These are phyloP conservation scores for Dendrobium nobile DNA, from an alignment of 106 monocot genomes.

Conservation along the genomic window DNA sequence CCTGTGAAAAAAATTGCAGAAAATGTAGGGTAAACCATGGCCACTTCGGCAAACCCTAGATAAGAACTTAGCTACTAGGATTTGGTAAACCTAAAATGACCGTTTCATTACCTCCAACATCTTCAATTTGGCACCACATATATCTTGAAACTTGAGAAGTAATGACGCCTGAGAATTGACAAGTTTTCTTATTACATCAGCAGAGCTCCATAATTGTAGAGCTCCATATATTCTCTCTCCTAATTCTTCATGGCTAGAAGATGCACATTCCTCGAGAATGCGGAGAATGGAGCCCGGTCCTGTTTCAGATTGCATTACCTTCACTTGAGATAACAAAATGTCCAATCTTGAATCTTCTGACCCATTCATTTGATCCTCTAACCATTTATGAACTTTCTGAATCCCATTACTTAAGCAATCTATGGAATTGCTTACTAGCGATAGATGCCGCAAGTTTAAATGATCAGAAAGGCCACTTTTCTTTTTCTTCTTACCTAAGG, in stretches of 20 bases:
- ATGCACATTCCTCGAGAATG: constrained; percentile 37
- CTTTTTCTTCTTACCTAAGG: constrained; percentile 83
- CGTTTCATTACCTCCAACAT: constrained; percentile 44
- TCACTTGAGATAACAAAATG: constrained; percentile 33
- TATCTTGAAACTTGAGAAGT: constrained; percentile 34
- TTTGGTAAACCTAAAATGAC: constrained; percentile 11
- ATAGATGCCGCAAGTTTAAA: constrained; percentile 15
- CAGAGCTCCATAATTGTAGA: constrained; percentile 55
- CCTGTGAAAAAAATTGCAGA: background rate
- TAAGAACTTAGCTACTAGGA: background rate
- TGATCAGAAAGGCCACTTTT: constrained; percentile 28
- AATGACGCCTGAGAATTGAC: constrained; percentile 29
- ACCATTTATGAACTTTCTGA: constrained; percentile 32
- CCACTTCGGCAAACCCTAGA: background rate
- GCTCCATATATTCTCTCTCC: constrained; percentile 56
- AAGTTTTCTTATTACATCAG: constrained; percentile 42
- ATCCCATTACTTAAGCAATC: constrained; percentile 33
- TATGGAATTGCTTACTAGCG: constrained; percentile 33
- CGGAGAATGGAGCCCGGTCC: constrained; percentile 32
- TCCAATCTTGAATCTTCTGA: constrained; percentile 57
- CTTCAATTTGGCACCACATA: constrained; percentile 61
- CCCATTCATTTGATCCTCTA: constrained; percentile 33
- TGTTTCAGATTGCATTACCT: background rate
- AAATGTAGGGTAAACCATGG: background rate
- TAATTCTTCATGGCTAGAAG: constrained; percentile 23